Conservation (phyloP, 495 filamentous ascomycete species). For the Penicillium nucicola region DNA sequence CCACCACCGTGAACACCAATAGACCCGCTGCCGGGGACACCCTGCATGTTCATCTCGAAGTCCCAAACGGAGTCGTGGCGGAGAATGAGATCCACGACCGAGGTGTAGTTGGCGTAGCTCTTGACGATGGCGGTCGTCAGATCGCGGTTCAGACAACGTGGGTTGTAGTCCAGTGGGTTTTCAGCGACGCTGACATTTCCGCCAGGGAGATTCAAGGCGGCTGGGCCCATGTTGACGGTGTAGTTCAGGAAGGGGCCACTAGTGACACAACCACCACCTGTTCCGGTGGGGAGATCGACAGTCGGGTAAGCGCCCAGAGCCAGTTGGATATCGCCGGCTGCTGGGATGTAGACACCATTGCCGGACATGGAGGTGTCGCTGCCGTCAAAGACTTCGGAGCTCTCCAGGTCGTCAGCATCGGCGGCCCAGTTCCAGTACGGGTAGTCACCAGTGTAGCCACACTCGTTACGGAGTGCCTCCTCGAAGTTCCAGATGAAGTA, state of each 20-base stretch:
- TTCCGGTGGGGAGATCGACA: constrained; percentile 41
- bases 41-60: constrained; percentile 53
- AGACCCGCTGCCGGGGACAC: constrained; percentile 43
- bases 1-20: constrained; percentile 62
- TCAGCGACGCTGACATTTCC: constrained; percentile 8
- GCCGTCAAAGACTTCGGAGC: constrained; percentile 65
- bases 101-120: constrained; percentile 49
- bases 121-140: constrained; percentile 46
- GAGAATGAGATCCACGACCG: constrained; percentile 45
- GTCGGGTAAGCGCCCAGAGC: constrained; percentile 15
- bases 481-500: constrained; percentile 65
- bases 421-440: constrained; percentile 65
- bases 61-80: constrained; percentile 40
- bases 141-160: constrained; percentile 65
- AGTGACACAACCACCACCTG: constrained; percentile 63
- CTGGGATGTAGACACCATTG: constrained; percentile 51
- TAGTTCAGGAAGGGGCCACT: constrained; percentile 56
- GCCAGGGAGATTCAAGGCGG: constrained; percentile 29
- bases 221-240: constrained; percentile 52
- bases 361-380: constrained; percentile 57
- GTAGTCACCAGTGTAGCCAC: constrained; percentile 58
- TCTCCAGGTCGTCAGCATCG: constrained; percentile 43
- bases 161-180: constrained; percentile 48
- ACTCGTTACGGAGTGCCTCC: constrained; percentile 65
- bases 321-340: constrained; percentile 24